These are phyloP conservation scores for Aphanomyces cochlioides DNA, from an alignment of 352 stramenopile species.

Conservation along the genomic window DNA sequence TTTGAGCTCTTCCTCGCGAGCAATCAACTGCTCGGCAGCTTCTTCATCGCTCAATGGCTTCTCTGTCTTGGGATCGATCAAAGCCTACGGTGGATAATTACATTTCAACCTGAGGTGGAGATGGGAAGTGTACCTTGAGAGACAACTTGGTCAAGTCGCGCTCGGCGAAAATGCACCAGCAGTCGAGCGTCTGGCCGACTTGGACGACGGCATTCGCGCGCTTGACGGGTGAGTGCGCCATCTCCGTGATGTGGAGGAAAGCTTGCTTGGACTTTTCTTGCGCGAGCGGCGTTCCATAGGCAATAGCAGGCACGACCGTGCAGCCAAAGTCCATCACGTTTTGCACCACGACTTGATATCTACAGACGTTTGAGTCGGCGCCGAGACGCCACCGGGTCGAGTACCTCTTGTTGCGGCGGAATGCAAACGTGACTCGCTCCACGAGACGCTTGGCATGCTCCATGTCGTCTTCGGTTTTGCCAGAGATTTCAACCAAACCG, in stretches of 20 bases:
- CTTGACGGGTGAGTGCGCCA: conserved; percentile 61
- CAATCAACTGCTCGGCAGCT: background rate
- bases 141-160: conserved; percentile 81
- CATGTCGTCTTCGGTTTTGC: conserved; percentile 59
- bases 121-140: conserved; percentile 44
- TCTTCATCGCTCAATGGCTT: conserved; percentile 12
- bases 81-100: conserved; percentile 11
- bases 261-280: conserved; percentile 82
- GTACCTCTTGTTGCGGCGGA: conserved; percentile 30
- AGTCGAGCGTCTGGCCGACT: conserved; percentile 71
- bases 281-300: conserved; percentile 43
- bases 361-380: conserved; percentile 34
- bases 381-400: background rate
- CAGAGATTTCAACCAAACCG: conserved; percentile 87
- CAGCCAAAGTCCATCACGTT: conserved; percentile 95
- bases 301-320: conserved; percentile 67
- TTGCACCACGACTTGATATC: conserved; percentile 90
- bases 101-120: too few relatives aligned
- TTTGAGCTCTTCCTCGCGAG: conserved; percentile 16
- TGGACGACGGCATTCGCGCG: conserved; percentile 63
- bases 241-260: conserved; percentile 94
- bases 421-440: conserved; percentile 39
- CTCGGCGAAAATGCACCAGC: conserved; percentile 68
- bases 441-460: conserved; percentile 76
- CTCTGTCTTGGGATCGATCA: conserved; percentile 19